Percentiles rank a stretch among this genome's conserved stretches.
Evolutionary conservation across 768 basidiomycete species (phyloP).

Genomic region (Leccinum variicolor): DNA sequence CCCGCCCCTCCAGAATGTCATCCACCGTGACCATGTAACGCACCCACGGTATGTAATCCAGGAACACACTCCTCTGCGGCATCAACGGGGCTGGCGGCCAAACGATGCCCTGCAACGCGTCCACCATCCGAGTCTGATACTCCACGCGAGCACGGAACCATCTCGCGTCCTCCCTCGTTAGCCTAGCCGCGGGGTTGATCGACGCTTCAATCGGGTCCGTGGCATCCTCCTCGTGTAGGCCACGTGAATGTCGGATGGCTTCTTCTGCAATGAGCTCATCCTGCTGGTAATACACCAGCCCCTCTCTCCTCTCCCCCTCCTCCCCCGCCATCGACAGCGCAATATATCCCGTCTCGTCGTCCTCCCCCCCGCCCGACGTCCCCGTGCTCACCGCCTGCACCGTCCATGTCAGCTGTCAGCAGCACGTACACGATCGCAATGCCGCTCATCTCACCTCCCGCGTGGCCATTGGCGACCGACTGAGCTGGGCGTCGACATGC

Average conservation of each 20-base stretch:
- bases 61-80: constrained; percentile 44
- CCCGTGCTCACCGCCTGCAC: constrained; percentile 13
- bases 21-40: constrained; percentile 64
- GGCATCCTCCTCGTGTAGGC: constrained; percentile 29
- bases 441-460: constrained; percentile 37
- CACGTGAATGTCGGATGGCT: constrained; percentile 49
- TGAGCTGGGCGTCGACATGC: constrained; percentile 51
- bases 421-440: neutral
- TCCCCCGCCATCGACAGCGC: constrained; percentile 33
- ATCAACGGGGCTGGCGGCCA: constrained; percentile 40
- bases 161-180: constrained; percentile 12
- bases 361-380: constrained; percentile 34
- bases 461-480: constrained; percentile 32
- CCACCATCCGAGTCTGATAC: constrained; percentile 40
- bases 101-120: constrained; percentile 48
- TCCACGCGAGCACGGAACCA: constrained; percentile 41
- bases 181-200: constrained; percentile 33
- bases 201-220: constrained; percentile 32
- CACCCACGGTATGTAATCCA: constrained; percentile 72
- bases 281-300: constrained; percentile 37
- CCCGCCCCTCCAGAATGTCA: constrained; percentile 38
- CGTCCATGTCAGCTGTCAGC: constrained; percentile 8
- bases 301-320: constrained; percentile 10
- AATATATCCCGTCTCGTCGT: constrained; percentile 57
- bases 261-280: constrained; percentile 48